phyloP scores from a whole-genome alignment of 805 yeast genomes.

The Monosporozyma servazzii region DNA sequence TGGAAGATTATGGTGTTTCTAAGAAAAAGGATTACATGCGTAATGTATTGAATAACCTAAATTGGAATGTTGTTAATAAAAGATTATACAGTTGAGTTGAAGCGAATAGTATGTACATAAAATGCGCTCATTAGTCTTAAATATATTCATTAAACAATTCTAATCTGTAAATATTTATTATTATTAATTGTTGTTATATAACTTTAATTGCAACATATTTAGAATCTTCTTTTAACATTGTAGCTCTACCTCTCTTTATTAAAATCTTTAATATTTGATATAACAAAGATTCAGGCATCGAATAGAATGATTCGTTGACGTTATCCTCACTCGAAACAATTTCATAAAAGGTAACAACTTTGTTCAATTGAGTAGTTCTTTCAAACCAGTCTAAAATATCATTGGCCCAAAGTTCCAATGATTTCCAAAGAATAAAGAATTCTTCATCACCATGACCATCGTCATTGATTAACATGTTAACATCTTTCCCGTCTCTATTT shows the following conservation, averaged over 20 bases:
- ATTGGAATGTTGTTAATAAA: constrained; percentile 68
- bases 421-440: constrained; percentile 54
- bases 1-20: constrained; percentile 70
- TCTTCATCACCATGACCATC: background rate
- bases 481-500: constrained; percentile 25
- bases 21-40: constrained; percentile 67
- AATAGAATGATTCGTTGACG: constrained; percentile 47
- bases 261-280: constrained; percentile 46
- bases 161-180: background rate
- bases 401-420: constrained; percentile 60
- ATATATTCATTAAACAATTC: background rate
- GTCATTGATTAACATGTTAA: background rate
- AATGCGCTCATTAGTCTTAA: background rate
- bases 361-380: constrained; percentile 64
- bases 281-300: constrained; percentile 50
- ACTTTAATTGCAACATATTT: constrained; percentile 73
- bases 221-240: constrained; percentile 56
- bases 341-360: constrained; percentile 77
- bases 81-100: constrained; percentile 28
- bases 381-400: constrained; percentile 62
- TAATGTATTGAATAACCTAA: constrained; percentile 66
- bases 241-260: constrained; percentile 64
- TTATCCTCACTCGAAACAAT: constrained; percentile 56
- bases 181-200: constrained; percentile 27
- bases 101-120: background rate